A percentile compares a stretch with the other conserved stretches of the same genome.
Evolutionary conservation across 768 basidiomycete species (phyloP).

Genomic region (Auriscalpium orientale): DNA sequence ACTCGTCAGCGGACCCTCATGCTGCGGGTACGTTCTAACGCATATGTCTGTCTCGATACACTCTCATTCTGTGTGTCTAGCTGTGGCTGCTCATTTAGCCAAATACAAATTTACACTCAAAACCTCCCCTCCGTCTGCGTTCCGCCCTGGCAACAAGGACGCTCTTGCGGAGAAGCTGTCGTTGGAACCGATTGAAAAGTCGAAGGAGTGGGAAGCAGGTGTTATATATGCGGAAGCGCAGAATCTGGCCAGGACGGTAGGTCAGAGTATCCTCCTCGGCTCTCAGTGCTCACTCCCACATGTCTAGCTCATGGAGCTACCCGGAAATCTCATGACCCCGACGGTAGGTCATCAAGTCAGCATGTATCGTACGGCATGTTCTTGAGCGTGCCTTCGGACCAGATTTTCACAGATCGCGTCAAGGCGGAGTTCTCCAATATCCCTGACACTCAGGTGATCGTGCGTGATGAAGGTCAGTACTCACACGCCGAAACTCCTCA

Average conservation of each 20-base stretch:
- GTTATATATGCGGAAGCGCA: slow-evolving; percentile 68
- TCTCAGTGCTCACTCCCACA: neutral
- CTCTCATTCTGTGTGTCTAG: slow-evolving; percentile 26
- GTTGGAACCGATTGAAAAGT: slow-evolving; percentile 38
- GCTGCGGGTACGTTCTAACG: slow-evolving; percentile 53
- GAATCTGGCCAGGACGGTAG: slow-evolving; percentile 71
- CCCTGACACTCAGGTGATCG: slow-evolving; percentile 58
- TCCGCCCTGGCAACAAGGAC: slow-evolving; percentile 53
- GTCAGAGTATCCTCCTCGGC: neutral
- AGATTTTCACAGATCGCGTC: slow-evolving; percentile 68
- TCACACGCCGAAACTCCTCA: neutral
- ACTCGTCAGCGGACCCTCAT: slow-evolving; percentile 62
- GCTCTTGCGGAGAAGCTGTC: slow-evolving; percentile 42
- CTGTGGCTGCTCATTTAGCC: slow-evolving; percentile 73
- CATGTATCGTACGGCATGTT: neutral
- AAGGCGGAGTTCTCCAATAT: slow-evolving; percentile 58
- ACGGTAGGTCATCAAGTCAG: slow-evolving; percentile 39
- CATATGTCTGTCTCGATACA: neutral
- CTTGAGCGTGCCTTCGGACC: neutral
- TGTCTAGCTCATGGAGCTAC: slow-evolving; percentile 69
- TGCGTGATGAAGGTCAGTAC: slow-evolving; percentile 62
- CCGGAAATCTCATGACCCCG: slow-evolving; percentile 82
- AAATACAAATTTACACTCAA: slow-evolving; percentile 73
- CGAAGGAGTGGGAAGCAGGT: slow-evolving; percentile 67
- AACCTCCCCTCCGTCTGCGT: slow-evolving; percentile 58